phyloP scores from a whole-genome alignment of 129 eudicot species.

The Gnaphalium uliginosum region DNA sequence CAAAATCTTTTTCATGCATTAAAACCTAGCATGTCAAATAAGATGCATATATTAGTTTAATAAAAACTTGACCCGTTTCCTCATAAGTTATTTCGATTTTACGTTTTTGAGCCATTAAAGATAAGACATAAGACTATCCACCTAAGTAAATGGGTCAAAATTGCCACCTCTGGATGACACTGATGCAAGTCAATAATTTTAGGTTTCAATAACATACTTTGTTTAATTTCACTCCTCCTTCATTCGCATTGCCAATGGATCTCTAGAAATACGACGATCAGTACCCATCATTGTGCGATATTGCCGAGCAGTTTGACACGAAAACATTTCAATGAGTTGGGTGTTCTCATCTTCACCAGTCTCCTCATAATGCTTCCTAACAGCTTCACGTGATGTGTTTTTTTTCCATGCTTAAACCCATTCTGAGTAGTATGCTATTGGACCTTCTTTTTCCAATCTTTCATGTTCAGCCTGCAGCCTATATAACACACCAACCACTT shows the following conservation, averaged over 20 bases:
- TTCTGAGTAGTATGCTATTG: conserved; percentile 92
- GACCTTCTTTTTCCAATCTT: conserved; percentile 66
- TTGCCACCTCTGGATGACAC: neutral
- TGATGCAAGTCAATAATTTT: neutral
- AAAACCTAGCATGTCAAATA: neutral
- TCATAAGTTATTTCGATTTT: neutral
- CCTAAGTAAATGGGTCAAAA: neutral
- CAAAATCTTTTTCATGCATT: neutral
- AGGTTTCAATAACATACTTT: conserved; percentile 53
- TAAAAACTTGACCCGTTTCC: neutral
- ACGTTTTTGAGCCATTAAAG: neutral
- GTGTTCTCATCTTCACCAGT: conserved; percentile 98
- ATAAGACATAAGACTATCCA: no score
- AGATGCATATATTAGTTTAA: neutral
- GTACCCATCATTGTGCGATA: conserved; percentile 97
- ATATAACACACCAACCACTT: conserved; percentile 20
- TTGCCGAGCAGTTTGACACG: conserved; percentile 84
- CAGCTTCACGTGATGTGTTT: conserved; percentile 91
- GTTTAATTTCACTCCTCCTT: conserved; percentile 85
- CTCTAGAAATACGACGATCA: conserved; percentile 75
- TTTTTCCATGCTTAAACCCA: conserved; percentile 91
- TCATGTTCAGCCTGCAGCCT: conserved; percentile 83
- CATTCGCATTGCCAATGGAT: conserved; percentile 96
- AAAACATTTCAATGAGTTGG: conserved; percentile 89
- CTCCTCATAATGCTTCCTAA: conserved; percentile 94